These are phyloP conservation scores for Raddia distichophylla DNA, from an alignment of 176 grass and related monocot species.

Conservation along the genomic window DNA sequence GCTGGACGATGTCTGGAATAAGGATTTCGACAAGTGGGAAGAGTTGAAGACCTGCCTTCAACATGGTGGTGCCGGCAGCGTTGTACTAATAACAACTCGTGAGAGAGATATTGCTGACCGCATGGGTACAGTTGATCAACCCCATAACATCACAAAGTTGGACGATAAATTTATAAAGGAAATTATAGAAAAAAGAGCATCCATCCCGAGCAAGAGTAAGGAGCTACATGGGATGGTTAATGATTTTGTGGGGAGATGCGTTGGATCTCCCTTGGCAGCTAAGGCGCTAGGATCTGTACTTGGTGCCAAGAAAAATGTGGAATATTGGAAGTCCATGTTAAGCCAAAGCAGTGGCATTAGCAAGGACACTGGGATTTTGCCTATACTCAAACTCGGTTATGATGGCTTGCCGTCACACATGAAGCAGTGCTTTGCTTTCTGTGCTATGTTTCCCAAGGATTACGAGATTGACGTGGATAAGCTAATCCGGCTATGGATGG, in stretches of 20 bases:
- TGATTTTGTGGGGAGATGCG: background rate
- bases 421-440: conserved; percentile 21
- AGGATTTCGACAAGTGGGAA: background rate
- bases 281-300: conserved; percentile 17
- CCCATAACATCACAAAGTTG: no score
- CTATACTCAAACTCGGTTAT: conserved; percentile 8
- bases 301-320: background rate
- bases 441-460: conserved; percentile 13
- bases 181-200: conserved; percentile 26
- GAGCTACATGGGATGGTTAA: background rate
- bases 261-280: conserved; percentile 14
- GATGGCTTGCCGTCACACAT: background rate
- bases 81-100: conserved; percentile 39
- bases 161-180: background rate
- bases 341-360: background rate
- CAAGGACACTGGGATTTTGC: background rate
- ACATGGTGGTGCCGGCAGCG: conserved; percentile 24
- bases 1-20: conserved; percentile 52
- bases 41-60: conserved; percentile 15
- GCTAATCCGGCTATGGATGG: conserved; percentile 39
- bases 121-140: background rate
- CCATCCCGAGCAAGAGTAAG: background rate
- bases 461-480: background rate
- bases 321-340: background rate
- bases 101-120: background rate